phyloP scores from a whole-genome alignment of 2,329 filamentous ascomycete species.

The Periconia digitata region DNA sequence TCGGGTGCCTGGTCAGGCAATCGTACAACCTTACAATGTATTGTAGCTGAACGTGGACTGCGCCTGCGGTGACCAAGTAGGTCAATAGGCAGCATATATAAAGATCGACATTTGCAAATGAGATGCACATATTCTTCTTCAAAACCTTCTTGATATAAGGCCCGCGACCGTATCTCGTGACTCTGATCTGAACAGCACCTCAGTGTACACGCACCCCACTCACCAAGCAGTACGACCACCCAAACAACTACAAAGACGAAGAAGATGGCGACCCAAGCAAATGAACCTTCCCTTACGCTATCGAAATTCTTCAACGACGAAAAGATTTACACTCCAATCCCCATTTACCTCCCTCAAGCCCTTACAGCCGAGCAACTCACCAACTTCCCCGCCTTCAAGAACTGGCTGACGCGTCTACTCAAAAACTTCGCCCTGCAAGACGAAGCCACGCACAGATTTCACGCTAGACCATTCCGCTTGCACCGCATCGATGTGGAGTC shows the following conservation, averaged over 20 bases:
- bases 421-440: constrained; percentile 52
- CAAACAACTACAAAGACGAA: neutral
- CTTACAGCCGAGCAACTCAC: constrained; percentile 31
- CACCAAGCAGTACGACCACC: too few species aligned
- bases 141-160: too few species aligned
- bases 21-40: too few species aligned
- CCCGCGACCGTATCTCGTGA: too few species aligned
- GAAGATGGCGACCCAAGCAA: neutral
- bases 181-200: neutral
- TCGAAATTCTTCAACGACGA: neutral
- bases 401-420: constrained; percentile 56
- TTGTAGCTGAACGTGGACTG: too few species aligned
- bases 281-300: neutral
- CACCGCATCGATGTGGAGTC: constrained; percentile 57
- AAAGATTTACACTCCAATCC: neutral
- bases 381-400: constrained; percentile 57
- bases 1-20: too few species aligned
- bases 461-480: constrained; percentile 54
- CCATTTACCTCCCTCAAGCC: neutral
- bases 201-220: too few species aligned
- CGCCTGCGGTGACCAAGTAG: too few species aligned
- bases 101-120: too few species aligned
- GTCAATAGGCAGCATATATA: too few species aligned
- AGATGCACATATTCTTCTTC: too few species aligned
- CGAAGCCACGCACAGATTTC: constrained; percentile 52